Evolutionary conservation across 148 eudicot genomes (phyloP), one percentile per base, ranked within the genome.

Genomic region (Linanthus parryae): DNA sequence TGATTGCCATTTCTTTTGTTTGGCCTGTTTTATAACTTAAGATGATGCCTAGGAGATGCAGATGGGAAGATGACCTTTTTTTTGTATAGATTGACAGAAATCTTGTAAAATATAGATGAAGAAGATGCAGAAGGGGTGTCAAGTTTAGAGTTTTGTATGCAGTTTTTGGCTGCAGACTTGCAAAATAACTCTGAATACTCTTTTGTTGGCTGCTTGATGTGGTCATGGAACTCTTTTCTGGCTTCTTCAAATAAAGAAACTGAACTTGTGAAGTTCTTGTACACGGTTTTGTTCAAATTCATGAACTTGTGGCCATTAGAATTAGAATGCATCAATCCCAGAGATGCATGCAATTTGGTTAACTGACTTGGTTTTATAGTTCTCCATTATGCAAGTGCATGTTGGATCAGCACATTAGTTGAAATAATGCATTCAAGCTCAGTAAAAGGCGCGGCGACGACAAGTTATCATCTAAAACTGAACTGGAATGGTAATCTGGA

Each of bases 21-120:
- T 57, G 44, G 68, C 69, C 50, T 69, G 46, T 78, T 52, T 66
- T 45, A 58, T n/a, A 52, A 57, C 65, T 59, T 61, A 73, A 58
- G 44, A 31, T 45, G 57, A 46, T 39, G 37, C n/a, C n/a, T n/a
- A 55, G 64, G 64, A 60, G 62, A 44, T 21, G 29, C 21, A 40
- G 38, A 36, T 36, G 62, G 61, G 33, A 54, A 59, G 58, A 24
- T 31, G 35, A 6, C 20, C 19, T 27, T 58, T 20, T 56, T 67
- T 70, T 79, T 83, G 80, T 76, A 79, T 79, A 79, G 79, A 62
- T 59, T 70, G 73, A 70, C 66, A 49, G 25, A 65, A 57, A 67
- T 27, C n/a, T 56, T 73, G 70, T 73, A 65, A 41, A 25, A 54
- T 64, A 64, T 63, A 64, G 37, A 42, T 35, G 14, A 52, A 38